These are phyloP conservation scores for Galerina sulciceps DNA, from an alignment of 768 basidiomycete genomes.

Conservation along the genomic window DNA sequence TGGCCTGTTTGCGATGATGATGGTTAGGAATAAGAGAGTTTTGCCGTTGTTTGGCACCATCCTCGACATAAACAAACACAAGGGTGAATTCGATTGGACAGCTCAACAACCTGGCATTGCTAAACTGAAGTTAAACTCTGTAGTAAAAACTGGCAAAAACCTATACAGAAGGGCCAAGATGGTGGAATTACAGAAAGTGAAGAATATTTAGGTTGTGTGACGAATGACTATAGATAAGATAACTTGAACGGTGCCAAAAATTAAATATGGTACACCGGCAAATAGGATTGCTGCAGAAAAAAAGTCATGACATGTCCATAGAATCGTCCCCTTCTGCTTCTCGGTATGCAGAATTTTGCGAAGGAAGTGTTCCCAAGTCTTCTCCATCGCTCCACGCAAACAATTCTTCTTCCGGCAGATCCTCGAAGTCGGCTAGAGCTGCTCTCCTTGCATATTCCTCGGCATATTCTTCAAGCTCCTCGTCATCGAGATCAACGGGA, in stretches of 20 bases:
- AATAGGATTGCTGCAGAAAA: too few relatives aligned
- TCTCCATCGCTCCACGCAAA: slow-evolving; percentile 39
- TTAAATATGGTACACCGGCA: too few relatives aligned
- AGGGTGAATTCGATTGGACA: too few relatives aligned
- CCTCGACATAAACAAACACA: background rate
- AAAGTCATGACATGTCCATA: slow-evolving; percentile 33
- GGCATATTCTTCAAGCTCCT: slow-evolving; percentile 63
- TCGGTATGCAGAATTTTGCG: background rate
- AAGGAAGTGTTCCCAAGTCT: slow-evolving; percentile 15
- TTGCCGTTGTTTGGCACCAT: background rate
- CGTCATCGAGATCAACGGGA: slow-evolving; percentile 56
- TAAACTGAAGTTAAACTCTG: too few relatives aligned
- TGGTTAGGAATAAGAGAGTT: background rate
- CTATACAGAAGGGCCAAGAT: too few relatives aligned
- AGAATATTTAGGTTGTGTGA: too few relatives aligned
- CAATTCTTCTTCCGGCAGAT: slow-evolving; percentile 46
- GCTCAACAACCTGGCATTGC: too few relatives aligned
- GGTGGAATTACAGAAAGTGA: too few relatives aligned
- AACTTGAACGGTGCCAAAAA: too few relatives aligned
- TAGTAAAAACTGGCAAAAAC: too few relatives aligned
- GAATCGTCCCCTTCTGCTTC: slow-evolving; percentile 25
- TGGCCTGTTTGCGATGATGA: background rate
- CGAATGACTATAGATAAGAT: too few relatives aligned
- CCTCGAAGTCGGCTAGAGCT: slow-evolving; percentile 50
- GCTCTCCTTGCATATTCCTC: slow-evolving; percentile 50